Evolutionary conservation across 2,329 filamentous ascomycete genomes (phyloP), one percentile per base, ranked within the genome.

Genomic region (Aspergillus hiratsukae): DNA sequence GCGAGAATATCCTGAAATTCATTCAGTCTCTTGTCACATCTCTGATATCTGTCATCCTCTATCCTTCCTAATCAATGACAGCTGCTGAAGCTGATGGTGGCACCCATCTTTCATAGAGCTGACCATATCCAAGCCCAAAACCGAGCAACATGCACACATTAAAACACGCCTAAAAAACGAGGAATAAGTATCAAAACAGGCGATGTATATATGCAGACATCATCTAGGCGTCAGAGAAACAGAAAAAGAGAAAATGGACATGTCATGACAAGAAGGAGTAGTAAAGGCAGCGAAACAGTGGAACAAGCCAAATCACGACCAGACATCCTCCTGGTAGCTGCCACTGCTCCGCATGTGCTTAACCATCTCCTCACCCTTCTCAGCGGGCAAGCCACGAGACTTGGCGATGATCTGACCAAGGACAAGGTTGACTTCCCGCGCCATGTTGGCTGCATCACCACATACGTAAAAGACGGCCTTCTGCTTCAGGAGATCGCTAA

Each of bases 391-490:
- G 51, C 88, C 88, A 53, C 94, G 85, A 74, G 96, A 84, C 71
- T 92, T 86, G 27, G 91, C 82, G 65, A 99, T 87, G 69, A 97
- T 95, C 72, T 95, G 87, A 27, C 83, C 88, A 46, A 99, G 81
- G n/a, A 91, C 85, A 25, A 87, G 81, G 73, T 95, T 97, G 69
- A 97, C 91, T 73, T 96, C 92, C 56, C 92, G 87, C 49, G 92
- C 92, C 92, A 97, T 97, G 79, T 96, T 92, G 55, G 94, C 90
- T 0, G 95, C 95, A 72, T 99, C 94, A 77, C 94, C 94, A 69
- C 95, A 99, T 57, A 99, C 93, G 74, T 99, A 99, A 74, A 99
- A 92, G 77, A 94, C 97, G 4, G 91, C 94, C 70, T 87, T 87
- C 75, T 91, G 81, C 64, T 88, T 81, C 9, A 99, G 81, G 1